A percentile compares a stretch with the other conserved stretches of the same genome.
Evolutionary conservation across 306 rosid species (phyloP).

Genomic region (Gastrolobium bilobum): DNA sequence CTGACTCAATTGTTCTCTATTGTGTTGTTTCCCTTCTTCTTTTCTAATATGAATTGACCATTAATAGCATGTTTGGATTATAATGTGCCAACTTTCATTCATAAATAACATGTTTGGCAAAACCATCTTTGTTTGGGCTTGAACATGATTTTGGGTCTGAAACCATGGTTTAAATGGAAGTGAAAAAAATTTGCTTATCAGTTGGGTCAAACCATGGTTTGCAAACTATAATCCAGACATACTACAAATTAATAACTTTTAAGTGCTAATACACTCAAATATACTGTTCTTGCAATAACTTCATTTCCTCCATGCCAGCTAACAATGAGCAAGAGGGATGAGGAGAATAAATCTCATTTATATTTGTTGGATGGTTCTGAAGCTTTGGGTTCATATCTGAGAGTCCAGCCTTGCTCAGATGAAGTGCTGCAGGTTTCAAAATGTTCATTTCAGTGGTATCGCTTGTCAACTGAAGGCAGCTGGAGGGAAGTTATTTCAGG

Average conservation of each 20-base stretch:
- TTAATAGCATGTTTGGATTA: background rate
- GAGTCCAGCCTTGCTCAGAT: conserved; percentile 70
- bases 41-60: background rate
- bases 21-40: conserved; percentile 1
- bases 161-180: background rate
- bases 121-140: background rate
- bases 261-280: background rate
- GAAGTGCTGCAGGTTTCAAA: conserved; percentile 69
- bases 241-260: conserved; percentile 9
- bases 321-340: conserved; percentile 82
- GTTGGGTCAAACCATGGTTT: background rate
- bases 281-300: conserved; percentile 48
- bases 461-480: conserved; percentile 85
- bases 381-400: conserved; percentile 76
- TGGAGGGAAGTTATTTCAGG: conserved; percentile 92
- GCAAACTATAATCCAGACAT: background rate
- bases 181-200: background rate
- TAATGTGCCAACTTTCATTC: background rate
- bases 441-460: conserved; percentile 93
- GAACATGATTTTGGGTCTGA: background rate
- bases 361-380: conserved; percentile 79
- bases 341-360: conserved; percentile 66
- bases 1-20: conserved; percentile 15
- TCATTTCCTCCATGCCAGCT: conserved; percentile 63
- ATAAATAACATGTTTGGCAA: background rate